Base-by-base conservation (phyloP, 331 rosid species). In the Prunus yedoensis region DNA sequence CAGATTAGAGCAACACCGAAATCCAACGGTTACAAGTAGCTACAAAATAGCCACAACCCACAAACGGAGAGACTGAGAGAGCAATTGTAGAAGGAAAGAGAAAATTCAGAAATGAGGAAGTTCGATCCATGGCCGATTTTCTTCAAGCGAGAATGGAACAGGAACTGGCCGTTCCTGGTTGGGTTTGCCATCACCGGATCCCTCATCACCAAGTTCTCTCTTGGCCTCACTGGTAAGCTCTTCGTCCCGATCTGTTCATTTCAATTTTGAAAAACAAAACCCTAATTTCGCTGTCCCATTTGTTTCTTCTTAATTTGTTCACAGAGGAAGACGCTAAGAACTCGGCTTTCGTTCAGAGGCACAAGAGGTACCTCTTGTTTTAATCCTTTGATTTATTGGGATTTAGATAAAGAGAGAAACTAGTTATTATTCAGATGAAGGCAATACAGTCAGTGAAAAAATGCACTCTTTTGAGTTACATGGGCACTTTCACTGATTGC, bases 81-180 rank as follows among this genome's bases (percentile, higher is more conserved):
- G 38, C 1, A n/a, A 41, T 52, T 0, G 49, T 21, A 47, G 49
- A 32, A 61, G 52, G 58, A 67, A 8, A 23, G 49, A 21, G 21
- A 14, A 67, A 52, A 18, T 52, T 62, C 15, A 78, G 75, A 70
- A 84, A 84, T 91, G 98, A 50, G 83, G 78, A 76, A 78, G 66
- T 90, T 94, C 86, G 97, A 94, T 85, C 96, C 95, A 4, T 94
- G 97, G 99, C 90, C 99, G 2, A 78, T 94, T 52, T 92, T 94
- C 91, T 91, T 92, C 93, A 89, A 80, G 93, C 87, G 97, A 9
- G 96, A 94, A 77, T 90, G 93, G 95, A 88, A 81, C 15, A 85
- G 96, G 38, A 94, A 78, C 76, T 92, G 96, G 99, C 97, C 99
- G 4, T 94, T 94, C 79, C 76, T 94, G 9, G 96, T 85, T 1